phyloP scores from a whole-genome alignment of 2,329 filamentous ascomycete genomes.

The Colletotrichum scovillei region DNA sequence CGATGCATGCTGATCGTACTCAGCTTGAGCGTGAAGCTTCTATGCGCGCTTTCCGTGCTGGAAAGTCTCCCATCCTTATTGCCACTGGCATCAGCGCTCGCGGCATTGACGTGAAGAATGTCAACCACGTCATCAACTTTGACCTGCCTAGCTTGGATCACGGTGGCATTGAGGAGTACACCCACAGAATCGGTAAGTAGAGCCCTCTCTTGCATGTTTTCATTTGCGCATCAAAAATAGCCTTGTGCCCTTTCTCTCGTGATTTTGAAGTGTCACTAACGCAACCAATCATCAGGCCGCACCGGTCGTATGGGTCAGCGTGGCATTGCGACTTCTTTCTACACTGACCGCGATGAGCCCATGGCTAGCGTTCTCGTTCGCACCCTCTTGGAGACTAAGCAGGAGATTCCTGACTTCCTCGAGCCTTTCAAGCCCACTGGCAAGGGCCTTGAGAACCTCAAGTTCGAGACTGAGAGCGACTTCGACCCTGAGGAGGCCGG shows the following conservation, averaged over 20 bases:
- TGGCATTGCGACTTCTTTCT: constrained; percentile 91
- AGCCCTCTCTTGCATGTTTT: neutral
- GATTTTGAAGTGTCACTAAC: neutral
- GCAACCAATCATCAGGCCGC: constrained; percentile 67
- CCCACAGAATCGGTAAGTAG: constrained; percentile 86
- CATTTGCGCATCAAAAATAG: neutral
- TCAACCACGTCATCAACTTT: constrained; percentile 94
- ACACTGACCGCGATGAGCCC: constrained; percentile 79
- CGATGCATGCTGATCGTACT: constrained; percentile 88
- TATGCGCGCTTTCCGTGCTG: constrained; percentile 84
- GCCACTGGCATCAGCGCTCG: constrained; percentile 89
- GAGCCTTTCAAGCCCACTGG: constrained; percentile 69
- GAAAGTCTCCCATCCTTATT: constrained; percentile 81
- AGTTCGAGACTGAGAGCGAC: constrained; percentile 67
- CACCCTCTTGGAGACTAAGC: constrained; percentile 82
- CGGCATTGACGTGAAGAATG: constrained; percentile 87
- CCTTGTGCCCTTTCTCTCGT: neutral
- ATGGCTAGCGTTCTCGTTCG: constrained; percentile 82
- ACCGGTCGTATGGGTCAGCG: constrained; percentile 93
- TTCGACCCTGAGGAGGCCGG: constrained; percentile 54
- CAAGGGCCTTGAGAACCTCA: constrained; percentile 52
- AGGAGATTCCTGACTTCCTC: constrained; percentile 86
- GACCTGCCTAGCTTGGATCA: constrained; percentile 80
- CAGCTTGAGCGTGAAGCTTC: constrained; percentile 94
- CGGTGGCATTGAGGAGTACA: constrained; percentile 94